A percentile compares a stretch with the other conserved stretches of the same genome.
Evolutionary conservation across 2,329 filamentous ascomycete genomes (phyloP).

Genomic region (Alternaria infectoria): DNA sequence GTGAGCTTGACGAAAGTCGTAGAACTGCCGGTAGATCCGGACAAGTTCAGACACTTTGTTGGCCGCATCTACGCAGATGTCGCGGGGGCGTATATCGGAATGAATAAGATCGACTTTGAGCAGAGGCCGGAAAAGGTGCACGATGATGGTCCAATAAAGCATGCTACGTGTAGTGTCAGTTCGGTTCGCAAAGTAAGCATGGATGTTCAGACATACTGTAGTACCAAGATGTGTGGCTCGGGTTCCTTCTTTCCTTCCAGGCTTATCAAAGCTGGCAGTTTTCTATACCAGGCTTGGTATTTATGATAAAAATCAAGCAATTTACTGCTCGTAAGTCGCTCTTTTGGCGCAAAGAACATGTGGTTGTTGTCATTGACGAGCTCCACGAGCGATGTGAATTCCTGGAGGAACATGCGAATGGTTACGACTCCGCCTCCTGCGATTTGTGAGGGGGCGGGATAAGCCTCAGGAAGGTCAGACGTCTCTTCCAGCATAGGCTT

Average conservation of each 20-base stretch:
- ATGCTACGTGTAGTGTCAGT: constrained; percentile 50
- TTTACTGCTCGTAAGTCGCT: constrained; percentile 67
- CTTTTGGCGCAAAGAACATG: constrained; percentile 73
- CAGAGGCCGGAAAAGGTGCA: constrained; percentile 76
- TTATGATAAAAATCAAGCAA: constrained; percentile 70
- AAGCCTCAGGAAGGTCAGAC: constrained; percentile 53
- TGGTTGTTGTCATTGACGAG: constrained; percentile 75
- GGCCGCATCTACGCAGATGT: constrained; percentile 65
- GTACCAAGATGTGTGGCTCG: constrained; percentile 73
- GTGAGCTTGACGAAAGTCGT: constrained; percentile 50
- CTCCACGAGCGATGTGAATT: constrained; percentile 75
- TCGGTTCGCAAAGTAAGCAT: not conserved
- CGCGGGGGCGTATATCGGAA: constrained; percentile 67
- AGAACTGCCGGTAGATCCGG: constrained; percentile 52
- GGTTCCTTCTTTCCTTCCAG: constrained; percentile 60
- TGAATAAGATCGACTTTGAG: constrained; percentile 66
- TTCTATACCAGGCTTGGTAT: constrained; percentile 75
- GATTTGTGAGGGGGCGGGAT: constrained; percentile 14
- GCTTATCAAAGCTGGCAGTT: constrained; percentile 68
- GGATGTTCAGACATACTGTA: constrained; percentile 66
- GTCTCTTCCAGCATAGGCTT: constrained; percentile 65
- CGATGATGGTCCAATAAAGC: constrained; percentile 73
- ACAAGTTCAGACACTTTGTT: constrained; percentile 53
- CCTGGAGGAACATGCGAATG: constrained; percentile 48
- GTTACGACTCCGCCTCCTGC: constrained; percentile 24